Evolutionary conservation across 352 stramenopile species (phyloP), one percentile per base, ranked within the genome.

Genomic region (Elongisporangium anandrum): DNA sequence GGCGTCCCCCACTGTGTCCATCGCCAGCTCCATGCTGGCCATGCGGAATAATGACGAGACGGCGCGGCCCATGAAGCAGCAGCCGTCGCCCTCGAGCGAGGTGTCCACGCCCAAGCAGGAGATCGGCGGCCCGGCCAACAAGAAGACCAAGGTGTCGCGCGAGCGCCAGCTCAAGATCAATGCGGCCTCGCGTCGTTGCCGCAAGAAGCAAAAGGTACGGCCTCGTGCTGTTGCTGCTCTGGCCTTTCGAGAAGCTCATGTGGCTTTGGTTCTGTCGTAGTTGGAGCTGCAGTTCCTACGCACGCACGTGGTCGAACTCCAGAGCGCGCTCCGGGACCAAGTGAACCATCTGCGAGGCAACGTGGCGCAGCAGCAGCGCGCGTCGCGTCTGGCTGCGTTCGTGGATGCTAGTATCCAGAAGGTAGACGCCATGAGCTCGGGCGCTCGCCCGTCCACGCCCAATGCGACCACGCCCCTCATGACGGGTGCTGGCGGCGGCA

Each of bases 91-190:
- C 7, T 34, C 24, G 50, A 52, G 60, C 49, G 54, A 68, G 6
- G 60, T 77, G 1, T 23, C 13, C n/a, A 54, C 26, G 12, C 45
- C 22, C 26, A 13, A 57, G 54, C 13, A 72, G 50, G 19, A 69
- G 60, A 21, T 56, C 54, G 13, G 59, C 52, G 38, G 54, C 23
- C 61, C 73, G 7, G 58, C 63, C 24, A 77, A 67, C 29, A 85
- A 92, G 68, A 94, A 92, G 68, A 87, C 77, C 49, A 94, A 94
- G 68, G 85, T 94, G 8, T 92, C 82, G 9, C 75, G 85, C 23
- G 85, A 94, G 72, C 77, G 85, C 0, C 85, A 94, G 61, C 80
- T 94, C 39, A 94, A 92, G 70, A 94, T 94, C 74, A 94, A 94
- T 58, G 85, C 85, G 1, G 85, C 85, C 57, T 92, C 81, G 0